phyloP scores from a whole-genome alignment of 2,329 filamentous ascomycete genomes.

The Uncinocarpus reesii region DNA sequence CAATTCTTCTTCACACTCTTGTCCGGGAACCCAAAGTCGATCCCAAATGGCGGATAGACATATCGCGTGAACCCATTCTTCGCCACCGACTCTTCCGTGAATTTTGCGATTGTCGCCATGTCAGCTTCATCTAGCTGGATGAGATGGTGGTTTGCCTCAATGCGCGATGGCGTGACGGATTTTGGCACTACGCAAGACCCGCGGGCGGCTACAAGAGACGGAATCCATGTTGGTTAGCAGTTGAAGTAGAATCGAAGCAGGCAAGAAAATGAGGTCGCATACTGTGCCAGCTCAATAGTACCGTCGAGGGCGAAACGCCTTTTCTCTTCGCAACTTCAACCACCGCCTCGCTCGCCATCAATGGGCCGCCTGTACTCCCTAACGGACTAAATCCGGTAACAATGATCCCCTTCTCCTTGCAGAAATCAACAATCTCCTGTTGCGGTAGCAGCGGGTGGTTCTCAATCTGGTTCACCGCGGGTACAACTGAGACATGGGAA shows the following conservation, averaged over 20 bases:
- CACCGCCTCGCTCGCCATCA: conserved; percentile 35
- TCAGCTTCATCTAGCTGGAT: conserved; percentile 32
- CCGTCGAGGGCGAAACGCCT: conserved; percentile 30
- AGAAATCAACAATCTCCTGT: conserved; percentile 43
- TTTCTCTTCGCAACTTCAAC: conserved; percentile 34
- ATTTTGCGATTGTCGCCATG: conserved; percentile 30
- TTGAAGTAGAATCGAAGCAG: neutral
- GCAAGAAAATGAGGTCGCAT: conserved; percentile 12
- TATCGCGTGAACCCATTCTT: conserved; percentile 35
- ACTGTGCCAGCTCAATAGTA: conserved; percentile 39
- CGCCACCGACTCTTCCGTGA: conserved; percentile 27
- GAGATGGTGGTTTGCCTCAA: conserved; percentile 33
- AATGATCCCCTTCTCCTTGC: conserved; percentile 42
- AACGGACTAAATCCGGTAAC: conserved; percentile 43
- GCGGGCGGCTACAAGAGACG: conserved; percentile 10
- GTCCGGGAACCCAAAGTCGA: conserved; percentile 64
- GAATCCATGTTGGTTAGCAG: neutral
- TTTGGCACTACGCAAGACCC: conserved; percentile 18
- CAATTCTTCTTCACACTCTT: conserved; percentile 32
- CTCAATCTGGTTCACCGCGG: conserved; percentile 72
- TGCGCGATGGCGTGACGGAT: conserved; percentile 29
- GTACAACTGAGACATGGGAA: conserved; percentile 49
- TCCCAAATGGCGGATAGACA: conserved; percentile 58
- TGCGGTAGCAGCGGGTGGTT: conserved; percentile 61
- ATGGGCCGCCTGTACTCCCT: conserved; percentile 35